Evolutionary conservation across 1,284 basidiomycete species (phyloP).

Genomic region (Ganoderma boninense): DNA sequence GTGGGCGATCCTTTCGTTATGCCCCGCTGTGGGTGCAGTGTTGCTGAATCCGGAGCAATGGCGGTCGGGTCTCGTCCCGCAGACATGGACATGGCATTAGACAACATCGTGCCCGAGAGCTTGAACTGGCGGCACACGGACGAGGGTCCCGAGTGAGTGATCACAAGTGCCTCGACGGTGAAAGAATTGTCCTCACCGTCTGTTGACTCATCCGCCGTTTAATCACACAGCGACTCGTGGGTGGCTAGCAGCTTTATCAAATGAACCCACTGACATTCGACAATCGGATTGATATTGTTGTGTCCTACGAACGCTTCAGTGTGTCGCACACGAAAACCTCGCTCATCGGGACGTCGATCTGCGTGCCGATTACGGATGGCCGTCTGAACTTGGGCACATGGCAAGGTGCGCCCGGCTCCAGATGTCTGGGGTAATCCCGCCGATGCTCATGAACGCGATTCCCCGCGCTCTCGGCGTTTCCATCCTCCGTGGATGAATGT

Average conservation of each 20-base stretch:
- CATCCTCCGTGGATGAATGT: neutral
- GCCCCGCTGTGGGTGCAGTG: constrained; percentile 18
- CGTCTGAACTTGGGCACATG: constrained; percentile 88
- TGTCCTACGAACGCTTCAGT: constrained; percentile 46
- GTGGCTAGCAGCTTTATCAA: constrained; percentile 32
- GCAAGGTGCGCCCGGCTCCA: constrained; percentile 70
- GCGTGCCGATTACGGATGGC: constrained; percentile 87
- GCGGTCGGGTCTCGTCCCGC: neutral
- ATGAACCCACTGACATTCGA: neutral
- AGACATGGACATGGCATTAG: constrained; percentile 90
- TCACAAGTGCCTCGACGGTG: neutral
- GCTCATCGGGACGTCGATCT: constrained; percentile 83
- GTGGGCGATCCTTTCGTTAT: constrained; percentile 37
- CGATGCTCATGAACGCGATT: neutral
- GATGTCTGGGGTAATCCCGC: neutral
- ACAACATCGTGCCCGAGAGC: constrained; percentile 87
- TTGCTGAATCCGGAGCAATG: constrained; percentile 21
- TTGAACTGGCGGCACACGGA: constrained; percentile 91
- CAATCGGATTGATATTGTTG: neutral
- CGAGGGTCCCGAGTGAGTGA: constrained; percentile 86
- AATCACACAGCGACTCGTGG: constrained; percentile 72
- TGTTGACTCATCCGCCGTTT: neutral
- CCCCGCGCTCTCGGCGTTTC: neutral
- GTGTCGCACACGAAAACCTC: constrained; percentile 93
- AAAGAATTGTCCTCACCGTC: neutral